Percentiles rank a stretch among this genome's conserved stretches.
phyloP scores from a whole-genome alignment of 2,329 filamentous ascomycete genomes.

The Alternaria dauci region DNA sequence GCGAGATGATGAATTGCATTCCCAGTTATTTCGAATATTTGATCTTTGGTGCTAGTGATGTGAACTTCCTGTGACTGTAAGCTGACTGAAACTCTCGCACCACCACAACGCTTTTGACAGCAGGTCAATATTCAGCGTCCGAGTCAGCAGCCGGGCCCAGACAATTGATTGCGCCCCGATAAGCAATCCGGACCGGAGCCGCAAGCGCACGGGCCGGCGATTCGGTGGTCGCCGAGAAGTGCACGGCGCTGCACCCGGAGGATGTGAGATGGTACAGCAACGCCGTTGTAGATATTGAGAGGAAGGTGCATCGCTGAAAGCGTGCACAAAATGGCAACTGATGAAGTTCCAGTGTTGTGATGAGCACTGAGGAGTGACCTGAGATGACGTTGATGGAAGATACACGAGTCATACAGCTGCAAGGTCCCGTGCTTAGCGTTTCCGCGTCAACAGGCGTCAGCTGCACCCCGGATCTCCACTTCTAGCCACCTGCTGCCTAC shows the following conservation, averaged over 20 bases:
- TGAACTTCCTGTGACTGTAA: neutral
- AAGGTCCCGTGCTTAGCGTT: constrained; percentile 24
- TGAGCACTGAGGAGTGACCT: neutral
- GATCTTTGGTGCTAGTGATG: neutral
- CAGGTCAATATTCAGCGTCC: neutral
- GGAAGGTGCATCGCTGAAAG: rapidly evolving
- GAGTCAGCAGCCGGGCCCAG: constrained; percentile 4
- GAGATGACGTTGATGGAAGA: constrained; percentile 2
- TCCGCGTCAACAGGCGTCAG: constrained; percentile 21
- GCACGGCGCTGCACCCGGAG: neutral
- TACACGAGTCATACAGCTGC: constrained; percentile 18
- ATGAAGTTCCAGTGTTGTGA: neutral
- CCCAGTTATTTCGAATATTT: neutral
- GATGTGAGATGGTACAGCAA: neutral
- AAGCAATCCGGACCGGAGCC: neutral
- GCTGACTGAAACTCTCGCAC: neutral
- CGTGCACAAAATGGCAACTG: neutral
- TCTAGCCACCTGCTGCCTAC: constrained; percentile 22
- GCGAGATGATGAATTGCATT: neutral
- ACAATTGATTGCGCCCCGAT: neutral
- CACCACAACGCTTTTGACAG: neutral
- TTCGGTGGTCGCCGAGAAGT: neutral
- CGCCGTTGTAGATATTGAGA: neutral
- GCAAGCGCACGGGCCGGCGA: neutral
- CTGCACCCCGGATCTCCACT: constrained; percentile 35